Percentiles rank a stretch among this genome's conserved stretches.
Evolutionary conservation across 2,329 filamentous ascomycete genomes (phyloP).

Genomic region (Pyricularia pennisetigena): DNA sequence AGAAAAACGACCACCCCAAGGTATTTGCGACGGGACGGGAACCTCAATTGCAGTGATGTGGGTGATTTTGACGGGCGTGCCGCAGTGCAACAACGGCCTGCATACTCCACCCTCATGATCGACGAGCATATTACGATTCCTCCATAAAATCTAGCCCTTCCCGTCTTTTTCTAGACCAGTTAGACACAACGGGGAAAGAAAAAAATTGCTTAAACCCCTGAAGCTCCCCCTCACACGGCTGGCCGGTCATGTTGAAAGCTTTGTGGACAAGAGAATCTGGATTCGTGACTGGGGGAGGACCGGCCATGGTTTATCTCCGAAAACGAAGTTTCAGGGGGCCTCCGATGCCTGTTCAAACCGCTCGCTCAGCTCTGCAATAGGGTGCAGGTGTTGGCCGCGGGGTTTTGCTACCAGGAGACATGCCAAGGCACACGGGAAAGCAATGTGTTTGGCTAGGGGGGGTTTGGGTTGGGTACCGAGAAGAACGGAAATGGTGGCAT

Average conservation of each 20-base stretch:
- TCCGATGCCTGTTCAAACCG: neutral
- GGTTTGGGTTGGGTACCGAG: too few relatives aligned
- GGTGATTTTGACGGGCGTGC: neutral
- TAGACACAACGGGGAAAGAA: neutral
- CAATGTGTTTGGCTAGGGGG: neutral
- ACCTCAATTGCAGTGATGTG: neutral
- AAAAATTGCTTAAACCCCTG: neutral
- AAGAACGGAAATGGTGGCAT: neutral
- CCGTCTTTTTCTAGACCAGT: neutral
- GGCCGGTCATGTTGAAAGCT: neutral
- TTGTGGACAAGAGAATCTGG: neutral
- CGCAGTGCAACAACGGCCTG: neutral
- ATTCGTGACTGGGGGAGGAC: neutral
- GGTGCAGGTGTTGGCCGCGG: neutral
- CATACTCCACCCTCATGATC: neutral
- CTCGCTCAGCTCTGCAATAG: neutral
- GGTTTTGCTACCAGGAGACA: neutral
- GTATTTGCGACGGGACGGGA: neutral
- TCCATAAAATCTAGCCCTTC: neutral
- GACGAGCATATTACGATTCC: neutral
- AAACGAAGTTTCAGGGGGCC: neutral
- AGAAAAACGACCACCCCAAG: neutral
- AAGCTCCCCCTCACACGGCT: neutral
- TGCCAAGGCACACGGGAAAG: neutral
- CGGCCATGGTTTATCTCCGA: neutral